phyloP scores from a whole-genome alignment of 2,329 filamentous ascomycete species.

The Rhynchosporium agropyri region DNA sequence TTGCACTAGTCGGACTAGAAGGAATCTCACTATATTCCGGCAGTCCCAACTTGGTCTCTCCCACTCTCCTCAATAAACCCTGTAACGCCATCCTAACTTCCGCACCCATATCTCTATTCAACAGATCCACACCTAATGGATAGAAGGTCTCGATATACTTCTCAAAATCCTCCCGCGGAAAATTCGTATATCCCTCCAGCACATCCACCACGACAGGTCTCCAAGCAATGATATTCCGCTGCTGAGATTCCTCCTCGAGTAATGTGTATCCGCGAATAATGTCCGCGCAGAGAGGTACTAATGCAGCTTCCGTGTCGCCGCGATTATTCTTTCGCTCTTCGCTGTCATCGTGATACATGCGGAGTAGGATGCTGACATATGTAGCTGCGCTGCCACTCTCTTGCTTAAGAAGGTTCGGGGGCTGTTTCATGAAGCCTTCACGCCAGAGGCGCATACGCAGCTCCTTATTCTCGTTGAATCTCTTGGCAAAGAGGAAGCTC shows the following conservation, averaged over 20 bases:
- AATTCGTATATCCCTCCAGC: constrained; percentile 86
- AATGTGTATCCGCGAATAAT: constrained; percentile 84
- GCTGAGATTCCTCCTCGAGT: constrained; percentile 94
- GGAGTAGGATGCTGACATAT: constrained; percentile 92
- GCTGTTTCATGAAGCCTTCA: constrained; percentile 99
- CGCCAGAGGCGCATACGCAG: constrained; percentile 91
- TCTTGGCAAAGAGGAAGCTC: constrained; percentile 93
- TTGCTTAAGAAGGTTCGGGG: constrained; percentile 95
- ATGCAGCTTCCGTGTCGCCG: constrained; percentile 82
- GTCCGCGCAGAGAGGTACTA: constrained; percentile 93
- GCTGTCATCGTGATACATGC: constrained; percentile 93
- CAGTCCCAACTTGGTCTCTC: constrained; percentile 68
- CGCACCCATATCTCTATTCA: constrained; percentile 77
- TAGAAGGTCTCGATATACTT: constrained; percentile 84
- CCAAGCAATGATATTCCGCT: constrained; percentile 97
- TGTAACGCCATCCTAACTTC: constrained; percentile 82
- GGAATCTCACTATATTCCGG: constrained; percentile 30
- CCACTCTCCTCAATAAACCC: constrained; percentile 76
- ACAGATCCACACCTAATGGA: constrained; percentile 78
- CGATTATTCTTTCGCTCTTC: constrained; percentile 80
- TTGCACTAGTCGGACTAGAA: constrained; percentile 28
- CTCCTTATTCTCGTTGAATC: constrained; percentile 97
- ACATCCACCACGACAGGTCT: constrained; percentile 96
- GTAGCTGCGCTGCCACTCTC: constrained; percentile 91
- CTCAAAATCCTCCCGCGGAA: constrained; percentile 78